A percentile compares a stretch with the other conserved stretches of the same genome.
phyloP scores from a whole-genome alignment of 805 yeast genomes.

The Yarrowia yakushimensis region DNA sequence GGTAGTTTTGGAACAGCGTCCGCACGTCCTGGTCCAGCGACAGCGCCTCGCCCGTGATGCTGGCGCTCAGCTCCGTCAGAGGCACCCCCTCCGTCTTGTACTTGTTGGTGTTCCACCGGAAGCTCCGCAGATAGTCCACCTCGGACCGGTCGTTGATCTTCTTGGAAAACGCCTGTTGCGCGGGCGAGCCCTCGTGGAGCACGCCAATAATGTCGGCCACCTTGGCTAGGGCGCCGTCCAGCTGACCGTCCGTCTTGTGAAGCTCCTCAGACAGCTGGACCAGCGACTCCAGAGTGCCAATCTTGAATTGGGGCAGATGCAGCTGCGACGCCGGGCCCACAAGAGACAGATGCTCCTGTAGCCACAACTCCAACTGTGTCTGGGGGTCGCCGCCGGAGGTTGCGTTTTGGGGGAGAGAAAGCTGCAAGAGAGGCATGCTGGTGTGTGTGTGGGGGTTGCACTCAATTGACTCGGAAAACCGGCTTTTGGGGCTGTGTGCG shows the following conservation, averaged over 20 bases:
- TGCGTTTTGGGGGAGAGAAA: conserved; percentile 52
- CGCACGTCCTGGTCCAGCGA: conserved; percentile 83
- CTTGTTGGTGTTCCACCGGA: conserved; percentile 85
- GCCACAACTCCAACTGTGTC: conserved; percentile 39
- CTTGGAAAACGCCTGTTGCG: conserved; percentile 48
- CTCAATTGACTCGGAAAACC: background rate
- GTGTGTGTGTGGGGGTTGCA: background rate
- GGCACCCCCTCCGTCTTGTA: conserved; percentile 75
- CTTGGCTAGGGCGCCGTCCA: conserved; percentile 65
- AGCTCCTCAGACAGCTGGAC: conserved; percentile 90
- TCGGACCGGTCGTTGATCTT: conserved; percentile 48
- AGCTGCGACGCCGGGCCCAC: conserved; percentile 48
- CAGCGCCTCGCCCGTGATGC: conserved; percentile 71
- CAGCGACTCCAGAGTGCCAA: conserved; percentile 89
- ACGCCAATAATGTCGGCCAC: conserved; percentile 66
- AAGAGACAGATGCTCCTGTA: conserved; percentile 33
- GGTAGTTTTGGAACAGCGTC: conserved; percentile 68
- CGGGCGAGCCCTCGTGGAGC: conserved; percentile 44
- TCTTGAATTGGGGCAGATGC: conserved; percentile 78
- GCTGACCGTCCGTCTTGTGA: conserved; percentile 73
- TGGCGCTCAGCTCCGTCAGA: conserved; percentile 65
- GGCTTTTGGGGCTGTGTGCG: background rate
- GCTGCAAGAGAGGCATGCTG: conserved; percentile 35
- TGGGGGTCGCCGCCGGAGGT: conserved; percentile 42
- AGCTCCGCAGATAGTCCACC: conserved; percentile 65